Evolutionary conservation across 2,329 filamentous ascomycete species (phyloP).

Genomic region (Colletotrichum simmondsii): DNA sequence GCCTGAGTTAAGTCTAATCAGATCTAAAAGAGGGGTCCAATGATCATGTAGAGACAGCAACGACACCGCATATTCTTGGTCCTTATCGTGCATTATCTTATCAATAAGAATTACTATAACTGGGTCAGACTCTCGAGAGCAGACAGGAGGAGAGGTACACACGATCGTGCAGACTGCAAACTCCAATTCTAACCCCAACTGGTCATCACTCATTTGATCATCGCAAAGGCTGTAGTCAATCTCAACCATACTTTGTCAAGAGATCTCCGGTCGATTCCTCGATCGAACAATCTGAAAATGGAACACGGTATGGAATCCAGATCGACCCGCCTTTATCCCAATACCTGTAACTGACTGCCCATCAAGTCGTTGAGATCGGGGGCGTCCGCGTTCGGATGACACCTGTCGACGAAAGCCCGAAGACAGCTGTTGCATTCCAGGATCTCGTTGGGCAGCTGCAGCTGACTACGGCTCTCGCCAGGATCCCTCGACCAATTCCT

Average conservation of each 20-base stretch:
- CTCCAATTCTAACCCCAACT: neutral
- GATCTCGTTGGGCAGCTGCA: neutral
- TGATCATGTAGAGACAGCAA: neutral
- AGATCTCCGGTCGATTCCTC: neutral
- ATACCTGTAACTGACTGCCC: neutral
- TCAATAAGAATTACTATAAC: neutral
- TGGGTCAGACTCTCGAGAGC: neutral
- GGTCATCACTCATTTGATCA: neutral
- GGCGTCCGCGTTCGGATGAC: constrained; percentile 6
- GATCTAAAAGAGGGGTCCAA: neutral
- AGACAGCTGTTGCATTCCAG: neutral
- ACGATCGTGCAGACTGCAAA: neutral
- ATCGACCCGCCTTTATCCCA: neutral
- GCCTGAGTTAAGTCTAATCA: neutral
- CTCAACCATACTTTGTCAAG: neutral
- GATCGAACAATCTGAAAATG: neutral
- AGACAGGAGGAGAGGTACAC: neutral
- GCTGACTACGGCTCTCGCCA: neutral
- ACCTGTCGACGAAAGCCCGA: neutral
- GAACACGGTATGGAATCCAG: neutral
- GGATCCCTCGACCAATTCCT: neutral
- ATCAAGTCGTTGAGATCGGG: constrained; percentile 14
- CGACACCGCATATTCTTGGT: neutral
- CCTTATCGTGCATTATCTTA: neutral
- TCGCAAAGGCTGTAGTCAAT: too few relatives aligned